Evolutionary conservation across 129 eudicot species (phyloP).

Genomic region (Mikania micrantha): DNA sequence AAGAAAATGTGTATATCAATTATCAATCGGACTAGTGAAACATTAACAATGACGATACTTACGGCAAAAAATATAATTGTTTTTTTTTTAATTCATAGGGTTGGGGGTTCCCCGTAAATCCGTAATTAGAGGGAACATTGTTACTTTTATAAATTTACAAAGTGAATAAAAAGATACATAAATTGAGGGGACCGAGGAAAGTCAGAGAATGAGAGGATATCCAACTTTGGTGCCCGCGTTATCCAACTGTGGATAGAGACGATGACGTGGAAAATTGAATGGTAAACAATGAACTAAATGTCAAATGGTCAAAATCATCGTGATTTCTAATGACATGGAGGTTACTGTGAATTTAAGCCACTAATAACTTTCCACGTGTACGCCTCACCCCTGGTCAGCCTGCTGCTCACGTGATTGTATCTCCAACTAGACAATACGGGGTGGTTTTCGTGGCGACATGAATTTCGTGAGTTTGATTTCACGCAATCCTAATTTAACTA

Average conservation of each 20-base stretch:
- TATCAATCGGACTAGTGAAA: too few species aligned
- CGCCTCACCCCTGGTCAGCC: not conserved
- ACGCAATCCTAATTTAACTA: too few species aligned
- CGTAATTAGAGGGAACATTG: not conserved
- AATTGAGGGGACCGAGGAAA: not conserved
- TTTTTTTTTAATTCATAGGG: too few species aligned
- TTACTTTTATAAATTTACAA: not conserved
- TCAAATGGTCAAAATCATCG: not conserved
- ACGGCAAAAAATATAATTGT: too few species aligned
- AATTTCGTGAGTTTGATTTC: not conserved
- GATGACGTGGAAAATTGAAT: slow-evolving; percentile 13
- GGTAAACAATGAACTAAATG: not conserved
- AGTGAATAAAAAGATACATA: too few species aligned
- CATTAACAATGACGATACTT: too few species aligned
- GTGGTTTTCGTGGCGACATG: slow-evolving; percentile 1
- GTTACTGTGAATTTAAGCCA: not conserved
- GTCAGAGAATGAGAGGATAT: not conserved
- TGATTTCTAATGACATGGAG: not conserved
- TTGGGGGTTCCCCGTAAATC: too few species aligned
- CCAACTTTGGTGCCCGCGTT: not conserved
- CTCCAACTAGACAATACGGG: slow-evolving; percentile 11
- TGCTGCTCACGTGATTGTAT: slow-evolving; percentile 17
- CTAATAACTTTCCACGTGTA: slow-evolving; percentile 6
- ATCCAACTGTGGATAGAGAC: slow-evolving; percentile 19
- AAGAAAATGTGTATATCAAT: too few species aligned